These are phyloP conservation scores for Solanum piurae DNA, from an alignment of 257 asterid genomes.

Conservation along the genomic window DNA sequence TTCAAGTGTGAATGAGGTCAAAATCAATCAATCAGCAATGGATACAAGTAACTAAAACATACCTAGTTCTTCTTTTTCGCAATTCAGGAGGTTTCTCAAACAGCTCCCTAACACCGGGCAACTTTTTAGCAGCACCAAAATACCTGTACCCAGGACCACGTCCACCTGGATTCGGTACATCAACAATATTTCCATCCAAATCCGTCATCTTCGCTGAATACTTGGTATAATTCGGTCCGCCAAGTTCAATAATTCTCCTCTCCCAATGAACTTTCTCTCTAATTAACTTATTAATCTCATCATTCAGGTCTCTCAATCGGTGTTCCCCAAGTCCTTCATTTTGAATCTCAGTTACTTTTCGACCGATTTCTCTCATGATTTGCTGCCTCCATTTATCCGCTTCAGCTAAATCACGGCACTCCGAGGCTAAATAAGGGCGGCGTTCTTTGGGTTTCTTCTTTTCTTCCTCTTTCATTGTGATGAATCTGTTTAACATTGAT, in stretches of 20 bases:
- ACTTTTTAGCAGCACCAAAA: conserved; percentile 94
- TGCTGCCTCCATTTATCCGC: conserved; percentile 99
- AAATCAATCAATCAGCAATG: not conserved
- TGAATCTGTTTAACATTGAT: conserved; percentile 85
- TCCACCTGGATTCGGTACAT: conserved; percentile 94
- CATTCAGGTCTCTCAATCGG: conserved; percentile 79
- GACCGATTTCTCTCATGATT: conserved; percentile 88
- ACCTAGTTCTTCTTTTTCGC: conserved; percentile 91
- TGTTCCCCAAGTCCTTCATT: conserved; percentile 94
- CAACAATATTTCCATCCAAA: conserved; percentile 92
- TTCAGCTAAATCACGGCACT: conserved; percentile 92
- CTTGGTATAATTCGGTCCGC: conserved; percentile 62
- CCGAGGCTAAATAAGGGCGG: conserved; percentile 90
- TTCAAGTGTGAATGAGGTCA: not conserved
- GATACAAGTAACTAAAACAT: not conserved
- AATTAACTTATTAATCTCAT: conserved; percentile 86
- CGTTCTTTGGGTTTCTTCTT: conserved; percentile 92
- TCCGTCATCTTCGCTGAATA: conserved; percentile 91
- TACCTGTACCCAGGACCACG: conserved; percentile 96
- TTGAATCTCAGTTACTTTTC: conserved; percentile 87
- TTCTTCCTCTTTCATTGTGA: conserved; percentile 79
- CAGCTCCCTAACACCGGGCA: conserved; percentile 93
- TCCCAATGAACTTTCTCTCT: conserved; percentile 95
- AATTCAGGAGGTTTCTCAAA: conserved; percentile 94
- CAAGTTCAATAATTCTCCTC: conserved; percentile 79